Evolutionary conservation across 106 monocot species (phyloP).

Genomic region (Gastrodia elata): DNA sequence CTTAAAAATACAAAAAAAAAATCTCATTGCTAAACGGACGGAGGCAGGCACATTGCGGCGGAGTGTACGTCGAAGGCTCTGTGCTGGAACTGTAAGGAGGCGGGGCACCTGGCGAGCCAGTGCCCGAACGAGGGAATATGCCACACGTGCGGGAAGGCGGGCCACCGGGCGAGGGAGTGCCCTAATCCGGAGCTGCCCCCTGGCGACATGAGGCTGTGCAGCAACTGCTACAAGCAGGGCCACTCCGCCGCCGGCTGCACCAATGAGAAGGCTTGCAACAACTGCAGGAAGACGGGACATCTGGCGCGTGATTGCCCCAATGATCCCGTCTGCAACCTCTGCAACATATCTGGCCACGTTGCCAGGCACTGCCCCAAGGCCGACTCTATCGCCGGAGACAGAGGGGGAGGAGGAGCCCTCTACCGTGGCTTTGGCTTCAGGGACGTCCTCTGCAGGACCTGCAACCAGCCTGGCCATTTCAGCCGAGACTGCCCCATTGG

Average conservation of each 20-base stretch:
- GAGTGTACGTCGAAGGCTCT: constrained; percentile 70
- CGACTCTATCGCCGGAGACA: constrained; percentile 37
- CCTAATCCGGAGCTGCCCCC: constrained; percentile 35
- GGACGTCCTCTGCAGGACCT: constrained; percentile 37
- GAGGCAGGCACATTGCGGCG: constrained; percentile 64
- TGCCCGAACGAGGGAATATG: constrained; percentile 94
- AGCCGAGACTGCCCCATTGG: constrained; percentile 43
- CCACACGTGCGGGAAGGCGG: constrained; percentile 82
- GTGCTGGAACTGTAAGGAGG: constrained; percentile 96
- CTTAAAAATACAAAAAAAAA: too few relatives aligned
- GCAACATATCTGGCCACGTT: constrained; percentile 74
- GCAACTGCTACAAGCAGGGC: constrained; percentile 95
- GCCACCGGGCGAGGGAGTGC: constrained; percentile 76
- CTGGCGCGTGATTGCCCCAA: constrained; percentile 80
- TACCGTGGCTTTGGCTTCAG: constrained; percentile 16
- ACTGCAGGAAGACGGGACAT: constrained; percentile 86
- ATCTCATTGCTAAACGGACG: background rate
- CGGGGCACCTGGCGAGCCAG: constrained; percentile 75
- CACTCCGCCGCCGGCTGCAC: constrained; percentile 73
- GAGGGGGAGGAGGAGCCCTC: constrained; percentile 18
- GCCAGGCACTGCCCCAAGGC: constrained; percentile 77
- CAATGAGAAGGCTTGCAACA: constrained; percentile 96
- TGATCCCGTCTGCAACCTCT: constrained; percentile 87
- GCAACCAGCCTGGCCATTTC: constrained; percentile 49
- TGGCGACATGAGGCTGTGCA: constrained; percentile 74